Evolutionary conservation across 2,329 filamentous ascomycete species (phyloP), one percentile per base, ranked within the genome.

Genomic region (Hymenoscyphus repandus): DNA sequence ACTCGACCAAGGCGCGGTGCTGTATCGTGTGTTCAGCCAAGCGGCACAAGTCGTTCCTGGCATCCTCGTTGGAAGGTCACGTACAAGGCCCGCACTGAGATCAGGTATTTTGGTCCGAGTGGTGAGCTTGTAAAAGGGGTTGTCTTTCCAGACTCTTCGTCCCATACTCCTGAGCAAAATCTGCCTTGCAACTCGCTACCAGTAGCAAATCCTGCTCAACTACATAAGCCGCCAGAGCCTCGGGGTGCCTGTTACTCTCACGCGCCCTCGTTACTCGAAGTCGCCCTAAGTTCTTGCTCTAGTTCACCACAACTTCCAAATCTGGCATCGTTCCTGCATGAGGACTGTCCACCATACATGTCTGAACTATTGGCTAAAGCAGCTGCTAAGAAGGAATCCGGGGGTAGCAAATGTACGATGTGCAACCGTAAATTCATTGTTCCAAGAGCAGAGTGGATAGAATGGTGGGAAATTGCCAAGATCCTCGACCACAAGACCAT

Each of bases 361-460:
- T 49, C 53, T 9, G 50, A 49, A 2, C 47, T 65, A 1, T 41
- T 67, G 3, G 44, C 43, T 11, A 40, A 50, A 18, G 55, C 54
- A n/a, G 42, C 69, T 73, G 5, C 63, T 3, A 70, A 74, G 53
- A 72, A 72, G 34, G 70, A 76, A 34, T 66, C 65, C 0, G 80
- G 80, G 4, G 75, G 76, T 1, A 59, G 74, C 27, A 60, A 61
- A 2, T 85, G 82, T 58, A 75, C 77, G 1, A 67, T 72, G 0
- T 85, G 82, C 59, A 58, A 65, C 20, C 72, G 73, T 27, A 61
- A 63, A 7, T 72, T 78, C 3, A 67, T 81, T 6, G 68, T 77
- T 18, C 76, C 81, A 2, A 66, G 73, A 3, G 69, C 76, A 0
- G 73, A 81, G 59, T 85, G 82, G 82, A 66, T 85, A 6, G 82